These are phyloP conservation scores for Trapa bicornis DNA, from an alignment of 345 rosid genomes.

Conservation along the genomic window DNA sequence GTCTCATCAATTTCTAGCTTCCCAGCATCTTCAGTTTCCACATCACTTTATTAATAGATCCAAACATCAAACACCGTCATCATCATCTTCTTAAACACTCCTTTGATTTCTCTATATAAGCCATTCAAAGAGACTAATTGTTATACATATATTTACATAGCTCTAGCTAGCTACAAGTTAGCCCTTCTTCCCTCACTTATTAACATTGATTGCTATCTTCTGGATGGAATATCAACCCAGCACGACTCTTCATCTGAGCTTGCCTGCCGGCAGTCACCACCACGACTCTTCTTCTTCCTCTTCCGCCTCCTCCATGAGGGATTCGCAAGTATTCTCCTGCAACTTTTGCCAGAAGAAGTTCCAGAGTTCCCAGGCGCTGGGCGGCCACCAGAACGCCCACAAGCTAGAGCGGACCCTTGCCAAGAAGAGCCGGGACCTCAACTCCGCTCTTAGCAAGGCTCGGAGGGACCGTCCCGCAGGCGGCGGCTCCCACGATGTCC, in stretches of 20 bases:
- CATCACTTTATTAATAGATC: no score
- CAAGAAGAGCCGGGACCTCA: slow-evolving; percentile 57
- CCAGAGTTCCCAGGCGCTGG: slow-evolving; percentile 93
- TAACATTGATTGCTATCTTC: not conserved
- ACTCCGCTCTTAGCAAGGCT: slow-evolving; percentile 16
- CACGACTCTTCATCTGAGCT: slow-evolving; percentile 54
- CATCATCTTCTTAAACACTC: no score
- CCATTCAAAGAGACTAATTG: no score
- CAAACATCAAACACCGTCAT: no score
- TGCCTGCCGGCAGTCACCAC: slow-evolving; percentile 29
- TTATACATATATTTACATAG: no score
- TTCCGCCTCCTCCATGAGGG: slow-evolving; percentile 25
- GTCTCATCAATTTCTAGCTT: not conserved
- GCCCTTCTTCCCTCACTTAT: not conserved
- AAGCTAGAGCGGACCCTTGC: slow-evolving; percentile 88
- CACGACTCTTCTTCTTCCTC: slow-evolving; percentile 26
- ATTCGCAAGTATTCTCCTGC: slow-evolving; percentile 61
- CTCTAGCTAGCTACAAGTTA: no score
- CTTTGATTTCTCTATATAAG: no score
- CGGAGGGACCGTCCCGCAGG: slow-evolving; percentile 1
- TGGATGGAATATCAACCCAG: slow-evolving; percentile 60
- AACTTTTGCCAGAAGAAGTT: slow-evolving; percentile 91
- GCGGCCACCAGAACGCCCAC: slow-evolving; percentile 98
- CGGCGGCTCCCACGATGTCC: not conserved
- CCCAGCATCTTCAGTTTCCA: not conserved